phyloP scores from a whole-genome alignment of 2,329 filamentous ascomycete species.

The Diaporthe vexans region DNA sequence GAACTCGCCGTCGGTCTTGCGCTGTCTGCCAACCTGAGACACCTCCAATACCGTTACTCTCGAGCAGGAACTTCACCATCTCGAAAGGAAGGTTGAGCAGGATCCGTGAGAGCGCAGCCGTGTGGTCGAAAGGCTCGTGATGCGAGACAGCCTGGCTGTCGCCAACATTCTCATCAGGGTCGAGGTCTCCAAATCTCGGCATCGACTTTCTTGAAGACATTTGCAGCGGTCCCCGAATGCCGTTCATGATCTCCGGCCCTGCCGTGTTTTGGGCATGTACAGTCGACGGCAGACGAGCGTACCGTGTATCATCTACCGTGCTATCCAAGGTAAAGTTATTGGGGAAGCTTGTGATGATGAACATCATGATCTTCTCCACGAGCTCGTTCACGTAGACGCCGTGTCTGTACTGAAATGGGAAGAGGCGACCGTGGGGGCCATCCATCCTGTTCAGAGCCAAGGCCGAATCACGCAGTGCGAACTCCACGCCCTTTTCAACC shows the following conservation, averaged over 20 bases:
- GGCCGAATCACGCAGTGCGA: slow-evolving; percentile 59
- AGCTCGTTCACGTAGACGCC: slow-evolving; percentile 60
- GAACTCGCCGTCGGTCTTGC: slow-evolving; percentile 62
- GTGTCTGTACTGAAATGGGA: slow-evolving; percentile 50
- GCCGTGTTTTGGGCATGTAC: neutral
- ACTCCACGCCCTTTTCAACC: slow-evolving; percentile 72
- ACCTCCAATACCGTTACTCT: slow-evolving; percentile 69
- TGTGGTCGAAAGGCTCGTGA: slow-evolving; percentile 50
- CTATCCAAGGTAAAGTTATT: slow-evolving; percentile 67
- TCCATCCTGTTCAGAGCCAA: slow-evolving; percentile 35
- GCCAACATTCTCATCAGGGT: slow-evolving; percentile 50
- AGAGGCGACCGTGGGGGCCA: slow-evolving; percentile 29
- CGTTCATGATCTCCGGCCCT: neutral
- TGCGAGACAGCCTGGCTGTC: slow-evolving; percentile 53
- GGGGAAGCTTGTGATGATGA: slow-evolving; percentile 65
- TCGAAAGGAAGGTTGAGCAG: slow-evolving; percentile 79
- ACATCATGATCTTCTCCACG: slow-evolving; percentile 62
- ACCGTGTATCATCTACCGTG: slow-evolving; percentile 48
- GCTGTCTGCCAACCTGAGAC: slow-evolving; percentile 64
- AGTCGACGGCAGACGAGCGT: slow-evolving; percentile 45
- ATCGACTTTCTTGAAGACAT: slow-evolving; percentile 42
- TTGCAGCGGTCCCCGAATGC: neutral
- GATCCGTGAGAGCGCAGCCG: slow-evolving; percentile 72
- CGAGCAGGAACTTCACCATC: slow-evolving; percentile 75
- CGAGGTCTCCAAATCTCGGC: slow-evolving; percentile 49